Base-by-base conservation (phyloP, 805 yeast genomes). In the Teunomyces funiuensis region DNA sequence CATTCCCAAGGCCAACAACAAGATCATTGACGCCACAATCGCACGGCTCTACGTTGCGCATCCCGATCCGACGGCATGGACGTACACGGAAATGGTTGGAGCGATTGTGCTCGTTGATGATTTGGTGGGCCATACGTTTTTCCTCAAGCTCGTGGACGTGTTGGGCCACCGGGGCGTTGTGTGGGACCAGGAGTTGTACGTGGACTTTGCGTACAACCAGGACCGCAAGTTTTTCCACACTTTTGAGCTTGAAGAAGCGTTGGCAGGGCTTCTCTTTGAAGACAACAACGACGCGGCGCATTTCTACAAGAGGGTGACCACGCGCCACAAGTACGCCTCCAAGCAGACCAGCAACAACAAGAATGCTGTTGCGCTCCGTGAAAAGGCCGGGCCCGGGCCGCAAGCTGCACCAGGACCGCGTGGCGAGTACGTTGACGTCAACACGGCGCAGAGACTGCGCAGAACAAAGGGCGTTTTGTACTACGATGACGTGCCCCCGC, bases 111-210 rank as follows among this genome's bases (percentile, higher is more conserved):
- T 93, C 6, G 96, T 86, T 14, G 96, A 93, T 60, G 99, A 93
- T 62, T 64, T 87, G 9, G 96, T 93, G 2, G 98, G 98, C 2
- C 91, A 91, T 61, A 88, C 97, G 0, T 89, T 87, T 56, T 93
- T 89, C 61, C 72, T 93, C 34, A 93, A 93, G 60, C 60, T 93
- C 40, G 95, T 93, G 5, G 99, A 93, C 56, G 80, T 91, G 23
- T 57, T 71, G 28, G 96, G 95, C 5, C 77, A 80, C 46, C 71
- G 85, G 30, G 98, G 98, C 26, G 96, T 93, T 0, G 50, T 93
- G 0, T 93, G 99, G 99, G 99, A 93, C 62, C 99, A 93, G 63
- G 99, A 93, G 63, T 65, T 93, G 37, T 91, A 87, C 55, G 82
- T 88, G 9, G 84, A 87, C 54, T 89, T 93, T 61, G 83, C 83